phyloP scores from a whole-genome alignment of 768 basidiomycete species.

The Trametes villosa region DNA sequence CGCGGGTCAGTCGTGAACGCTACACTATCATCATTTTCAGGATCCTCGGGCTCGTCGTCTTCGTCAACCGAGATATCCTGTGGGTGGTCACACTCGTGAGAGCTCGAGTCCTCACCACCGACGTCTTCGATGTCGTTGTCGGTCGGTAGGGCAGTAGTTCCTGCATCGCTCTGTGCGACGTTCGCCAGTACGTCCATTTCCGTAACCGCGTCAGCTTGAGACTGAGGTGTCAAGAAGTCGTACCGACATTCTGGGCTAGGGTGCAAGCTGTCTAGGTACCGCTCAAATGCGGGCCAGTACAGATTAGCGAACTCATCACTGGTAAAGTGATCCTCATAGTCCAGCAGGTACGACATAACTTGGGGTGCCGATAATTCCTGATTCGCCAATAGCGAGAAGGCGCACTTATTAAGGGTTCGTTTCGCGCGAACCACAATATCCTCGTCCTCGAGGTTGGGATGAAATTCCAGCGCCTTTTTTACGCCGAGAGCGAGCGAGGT shows the following conservation, averaged over 20 bases:
- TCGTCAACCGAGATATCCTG: no score
- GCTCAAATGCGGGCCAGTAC: slow-evolving; percentile 42
- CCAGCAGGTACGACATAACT: slow-evolving; percentile 41
- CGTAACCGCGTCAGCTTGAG: no score
- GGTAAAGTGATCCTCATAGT: slow-evolving; percentile 41
- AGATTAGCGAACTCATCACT: slow-evolving; percentile 40
- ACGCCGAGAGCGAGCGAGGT: slow-evolving; percentile 37
- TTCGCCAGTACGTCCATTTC: no score
- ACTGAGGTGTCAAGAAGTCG: no score
- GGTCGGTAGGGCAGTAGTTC: no score
- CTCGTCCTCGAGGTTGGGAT: background rate
- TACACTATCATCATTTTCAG: background rate
- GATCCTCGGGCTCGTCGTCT: no score
- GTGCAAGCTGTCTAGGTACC: slow-evolving; percentile 25
- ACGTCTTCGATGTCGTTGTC: no score
- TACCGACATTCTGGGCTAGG: background rate
- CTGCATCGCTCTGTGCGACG: no score
- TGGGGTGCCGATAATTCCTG: slow-evolving; percentile 47
- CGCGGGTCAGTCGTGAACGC: background rate
- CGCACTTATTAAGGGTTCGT: slow-evolving; percentile 41
- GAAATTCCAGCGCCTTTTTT: background rate
- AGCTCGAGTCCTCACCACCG: no score
- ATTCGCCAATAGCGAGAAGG: slow-evolving; percentile 40
- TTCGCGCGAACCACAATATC: slow-evolving; percentile 30
- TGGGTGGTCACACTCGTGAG: no score